A percentile compares a stretch with the other conserved stretches of the same genome.
Evolutionary conservation across 495 filamentous ascomycete genomes (phyloP).

Genomic region (Jackrogersella minutella): DNA sequence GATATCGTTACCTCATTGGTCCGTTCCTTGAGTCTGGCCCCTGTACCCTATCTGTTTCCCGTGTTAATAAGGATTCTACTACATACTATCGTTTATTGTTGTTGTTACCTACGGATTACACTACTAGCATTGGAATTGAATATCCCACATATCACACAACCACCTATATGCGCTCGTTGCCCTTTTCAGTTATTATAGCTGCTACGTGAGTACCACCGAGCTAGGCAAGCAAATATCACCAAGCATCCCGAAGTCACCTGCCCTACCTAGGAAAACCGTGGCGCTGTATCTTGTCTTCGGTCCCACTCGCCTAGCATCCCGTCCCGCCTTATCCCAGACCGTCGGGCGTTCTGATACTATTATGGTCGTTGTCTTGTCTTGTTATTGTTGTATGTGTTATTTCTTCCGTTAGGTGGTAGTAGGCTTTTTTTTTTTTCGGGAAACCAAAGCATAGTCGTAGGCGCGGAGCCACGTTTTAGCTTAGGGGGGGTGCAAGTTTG

Average conservation of each 20-base stretch:
- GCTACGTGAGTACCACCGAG: slow-evolving; percentile 36
- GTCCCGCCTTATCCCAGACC: slow-evolving; percentile 39
- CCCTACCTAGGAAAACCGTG: slow-evolving; percentile 28
- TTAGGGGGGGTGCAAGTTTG: slow-evolving; percentile 20
- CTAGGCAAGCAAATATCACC: slow-evolving; percentile 14
- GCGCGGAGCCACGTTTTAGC: slow-evolving; percentile 33
- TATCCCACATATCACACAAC: slow-evolving; percentile 6
- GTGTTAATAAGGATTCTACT: not conserved
- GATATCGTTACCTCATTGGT: slow-evolving; percentile 20
- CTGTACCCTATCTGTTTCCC: not conserved
- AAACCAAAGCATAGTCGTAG: slow-evolving; percentile 18
- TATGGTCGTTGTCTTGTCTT: slow-evolving; percentile 13
- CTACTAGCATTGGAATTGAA: too few relatives aligned
- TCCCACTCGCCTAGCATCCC: slow-evolving; percentile 35
- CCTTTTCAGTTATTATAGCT: slow-evolving; percentile 21
- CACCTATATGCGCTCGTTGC: slow-evolving; percentile 11
- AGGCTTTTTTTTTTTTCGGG: not conserved
- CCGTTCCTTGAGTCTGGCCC: slow-evolving; percentile 6
- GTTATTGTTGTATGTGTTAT: slow-evolving; percentile 23
- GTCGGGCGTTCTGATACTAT: slow-evolving; percentile 25
- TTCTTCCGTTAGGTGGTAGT: slow-evolving; percentile 31
- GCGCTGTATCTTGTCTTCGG: slow-evolving; percentile 29
- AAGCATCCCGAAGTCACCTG: slow-evolving; percentile 34
- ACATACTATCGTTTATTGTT: slow-evolving; percentile 13
- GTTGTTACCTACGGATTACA: slow-evolving; percentile 33